Conservation (phyloP, 257 asterid genomes). For the Asclepias syriaca region DNA sequence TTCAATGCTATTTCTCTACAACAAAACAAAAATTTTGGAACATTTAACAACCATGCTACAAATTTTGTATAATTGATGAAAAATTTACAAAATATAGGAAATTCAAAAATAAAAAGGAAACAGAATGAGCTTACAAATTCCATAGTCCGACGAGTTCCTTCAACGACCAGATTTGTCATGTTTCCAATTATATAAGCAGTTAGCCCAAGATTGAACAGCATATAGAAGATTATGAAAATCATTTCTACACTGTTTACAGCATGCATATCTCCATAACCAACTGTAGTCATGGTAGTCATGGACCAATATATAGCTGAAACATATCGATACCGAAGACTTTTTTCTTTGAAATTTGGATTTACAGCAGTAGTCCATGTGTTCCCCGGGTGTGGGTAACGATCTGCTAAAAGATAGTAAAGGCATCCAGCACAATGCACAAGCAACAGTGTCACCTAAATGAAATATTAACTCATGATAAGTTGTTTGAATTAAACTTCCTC, state of each 20-base stretch:
- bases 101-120: not conserved
- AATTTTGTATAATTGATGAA: not conserved
- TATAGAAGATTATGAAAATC: slow-evolving; percentile 68
- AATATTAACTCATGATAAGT: not conserved
- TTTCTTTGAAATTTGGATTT: slow-evolving; percentile 58
- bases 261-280: slow-evolving; percentile 90
- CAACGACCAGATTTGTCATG: slow-evolving; percentile 92
- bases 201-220: slow-evolving; percentile 80
- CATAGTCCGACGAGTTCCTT: slow-evolving; percentile 93
- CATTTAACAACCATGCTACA: not conserved
- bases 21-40: not conserved
- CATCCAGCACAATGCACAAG: slow-evolving; percentile 87
- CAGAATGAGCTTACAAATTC: slow-evolving; percentile 57
- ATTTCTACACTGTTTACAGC: slow-evolving; percentile 76
- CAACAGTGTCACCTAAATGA: slow-evolving; percentile 59
- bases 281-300: slow-evolving; percentile 85
- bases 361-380: slow-evolving; percentile 72
- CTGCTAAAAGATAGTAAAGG: slow-evolving; percentile 66
- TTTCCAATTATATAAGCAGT: slow-evolving; percentile 95
- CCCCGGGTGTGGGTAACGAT: slow-evolving; percentile 58
- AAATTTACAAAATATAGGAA: not conserved
- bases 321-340: slow-evolving; percentile 50
- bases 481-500: not conserved
- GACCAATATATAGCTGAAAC: slow-evolving; percentile 81
- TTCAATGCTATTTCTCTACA: slow-evolving; percentile 75